Conservation (phyloP, 495 filamentous ascomycete genomes). For the Letharia columbiana region DNA sequence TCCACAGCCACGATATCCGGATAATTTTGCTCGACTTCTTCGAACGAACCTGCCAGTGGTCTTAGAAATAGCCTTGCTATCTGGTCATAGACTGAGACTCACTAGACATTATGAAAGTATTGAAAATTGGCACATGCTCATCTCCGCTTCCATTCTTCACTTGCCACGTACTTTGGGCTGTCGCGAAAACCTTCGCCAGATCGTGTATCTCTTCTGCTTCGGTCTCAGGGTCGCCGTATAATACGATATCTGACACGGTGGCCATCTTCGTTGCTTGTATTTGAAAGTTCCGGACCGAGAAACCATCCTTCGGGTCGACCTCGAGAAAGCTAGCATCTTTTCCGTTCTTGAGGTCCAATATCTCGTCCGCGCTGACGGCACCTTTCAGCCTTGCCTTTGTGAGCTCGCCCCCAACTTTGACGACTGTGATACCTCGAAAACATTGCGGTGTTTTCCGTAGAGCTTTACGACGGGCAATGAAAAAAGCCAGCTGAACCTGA, state of each 20-base stretch:
- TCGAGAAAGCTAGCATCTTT: conserved; percentile 37
- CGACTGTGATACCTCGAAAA: conserved; percentile 71
- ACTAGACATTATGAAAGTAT: conserved; percentile 74
- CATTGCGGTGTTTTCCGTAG: conserved; percentile 68
- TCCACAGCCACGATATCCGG: conserved; percentile 65
- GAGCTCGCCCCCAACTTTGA: conserved; percentile 82
- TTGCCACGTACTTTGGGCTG: conserved; percentile 69
- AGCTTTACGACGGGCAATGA: conserved; percentile 64
- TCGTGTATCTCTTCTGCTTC: conserved; percentile 47
- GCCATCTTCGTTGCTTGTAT: conserved; percentile 89
- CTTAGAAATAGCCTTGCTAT: conserved; percentile 7
- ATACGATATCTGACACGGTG: conserved; percentile 78
- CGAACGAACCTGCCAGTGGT: conserved; percentile 48
- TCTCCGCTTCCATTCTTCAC: conserved; percentile 48
- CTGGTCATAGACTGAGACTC: conserved; percentile 25
- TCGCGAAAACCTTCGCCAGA: conserved; percentile 61
- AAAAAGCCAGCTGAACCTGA: conserved; percentile 80
- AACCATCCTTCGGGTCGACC: conserved; percentile 75
- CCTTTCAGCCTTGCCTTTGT: conserved; percentile 71
- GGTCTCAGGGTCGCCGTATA: conserved; percentile 69
- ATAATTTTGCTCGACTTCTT: conserved; percentile 62
- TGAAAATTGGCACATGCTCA: conserved; percentile 55
- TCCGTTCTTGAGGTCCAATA: conserved; percentile 42
- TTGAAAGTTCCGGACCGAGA: conserved; percentile 87
- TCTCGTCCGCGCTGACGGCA: conserved; percentile 69